These are phyloP conservation scores for Alternaria dauci DNA, from an alignment of 2,329 filamentous ascomycete species.

Conservation along the genomic window DNA sequence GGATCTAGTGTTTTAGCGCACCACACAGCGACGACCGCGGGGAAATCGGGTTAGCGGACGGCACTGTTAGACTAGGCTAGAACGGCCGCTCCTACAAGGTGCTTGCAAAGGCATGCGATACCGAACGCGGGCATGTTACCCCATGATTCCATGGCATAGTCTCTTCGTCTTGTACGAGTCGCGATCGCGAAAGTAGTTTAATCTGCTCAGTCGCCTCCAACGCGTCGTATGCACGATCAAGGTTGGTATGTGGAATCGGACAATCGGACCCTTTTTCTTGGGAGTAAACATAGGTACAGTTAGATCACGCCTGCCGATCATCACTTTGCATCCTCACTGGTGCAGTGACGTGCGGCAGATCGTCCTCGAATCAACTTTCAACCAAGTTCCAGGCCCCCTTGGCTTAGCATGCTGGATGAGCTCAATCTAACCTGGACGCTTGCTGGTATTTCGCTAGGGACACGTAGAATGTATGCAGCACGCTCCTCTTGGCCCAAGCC, in stretches of 20 bases:
- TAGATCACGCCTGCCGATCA: conserved; percentile 24
- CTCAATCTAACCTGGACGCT: conserved; percentile 26
- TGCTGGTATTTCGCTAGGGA: conserved; percentile 30
- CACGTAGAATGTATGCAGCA: conserved; percentile 25
- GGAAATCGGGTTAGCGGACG: conserved; percentile 44
- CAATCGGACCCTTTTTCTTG: conserved; percentile 17
- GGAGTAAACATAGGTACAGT: conserved; percentile 20
- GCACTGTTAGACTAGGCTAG: conserved; percentile 39
- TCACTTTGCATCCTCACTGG: conserved; percentile 20
- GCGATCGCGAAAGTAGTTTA: background rate
- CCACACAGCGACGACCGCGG: conserved; percentile 43
- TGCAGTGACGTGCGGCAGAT: conserved; percentile 27
- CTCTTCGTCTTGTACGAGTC: conserved; percentile 11
- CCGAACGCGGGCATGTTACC: conserved; percentile 29
- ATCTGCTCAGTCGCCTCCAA: conserved; percentile 5
- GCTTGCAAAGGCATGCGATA: conserved; percentile 30
- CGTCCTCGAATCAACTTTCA: conserved; percentile 24
- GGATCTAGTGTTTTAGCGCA: conserved; percentile 45
- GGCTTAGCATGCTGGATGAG: conserved; percentile 26
- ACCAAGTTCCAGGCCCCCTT: conserved; percentile 37
- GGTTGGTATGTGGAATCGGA: conserved; percentile 13
- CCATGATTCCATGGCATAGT: conserved; percentile 13
- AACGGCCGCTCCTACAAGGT: conserved; percentile 40
- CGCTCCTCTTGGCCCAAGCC: conserved; percentile 35
- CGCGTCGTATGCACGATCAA: conserved; percentile 18